Base-by-base conservation (phyloP, 192 early-diverging fungal genomes). In the Obelidium mucronatum region DNA sequence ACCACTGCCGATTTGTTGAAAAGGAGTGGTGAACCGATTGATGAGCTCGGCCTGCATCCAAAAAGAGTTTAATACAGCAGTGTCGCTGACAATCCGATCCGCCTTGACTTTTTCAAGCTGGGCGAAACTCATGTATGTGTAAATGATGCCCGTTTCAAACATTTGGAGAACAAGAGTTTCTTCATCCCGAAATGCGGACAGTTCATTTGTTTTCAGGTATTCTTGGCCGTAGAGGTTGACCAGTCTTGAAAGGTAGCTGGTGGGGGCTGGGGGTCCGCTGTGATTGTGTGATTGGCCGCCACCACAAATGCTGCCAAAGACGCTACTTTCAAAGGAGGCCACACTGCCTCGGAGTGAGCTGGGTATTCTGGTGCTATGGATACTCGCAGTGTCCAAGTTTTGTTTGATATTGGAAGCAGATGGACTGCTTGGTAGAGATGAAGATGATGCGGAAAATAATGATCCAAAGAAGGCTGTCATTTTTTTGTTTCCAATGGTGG, bases 101-200 rank as follows among this genome's bases (percentile, higher is more conserved):
- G 13, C 6, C 53, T 83, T 85, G 31, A 85, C 81, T 4, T 67
- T 36, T 51, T 85, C 84, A n/a, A 85, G 79, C 24, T 86, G 81
- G n/a, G 70, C 54, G 42, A 86, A 86, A 2, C 78, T 75, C 84
- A 86, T 86, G 62, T 79, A 83, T 19, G 82, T 83, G 73, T 86
- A 86, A 6, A 78, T 40, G 40, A 85, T 68, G 1, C 67, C 74
- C 2, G 81, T 73, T 72, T 82, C 78, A 77, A 85, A 85, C 26
- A 85, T 37, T 3, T 48, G 48, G 33, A 76, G 72, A 55, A 79
- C 79, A 48, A 76, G 2, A 26, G 61, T 0, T n/a, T 73, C 78
- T 24, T 73, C 40, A 2, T 66, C 62, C 13, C 28, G 6, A 19
- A 17, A n/a, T 17, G 40, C 30, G n/a, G n/a, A n/a, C 2, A 30